Percentiles rank a stretch among this genome's conserved stretches.
Conservation (phyloP, 352 stramenopile genomes). For the Stephanocyclus meneghinianus region DNA sequence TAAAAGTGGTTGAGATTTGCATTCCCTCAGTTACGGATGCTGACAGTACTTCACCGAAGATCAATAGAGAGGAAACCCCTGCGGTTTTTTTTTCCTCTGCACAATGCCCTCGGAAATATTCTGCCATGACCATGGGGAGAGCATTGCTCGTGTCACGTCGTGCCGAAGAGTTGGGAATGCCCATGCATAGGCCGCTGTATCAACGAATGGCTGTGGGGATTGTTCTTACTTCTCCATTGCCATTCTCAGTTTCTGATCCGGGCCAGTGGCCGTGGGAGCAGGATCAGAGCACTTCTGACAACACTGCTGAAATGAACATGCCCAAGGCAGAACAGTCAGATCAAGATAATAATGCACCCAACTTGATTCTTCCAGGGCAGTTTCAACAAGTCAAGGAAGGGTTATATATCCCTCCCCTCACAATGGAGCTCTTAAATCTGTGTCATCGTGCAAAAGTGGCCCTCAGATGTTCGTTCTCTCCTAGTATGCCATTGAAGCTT, state of each 20-base stretch:
- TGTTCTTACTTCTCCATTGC: conserved; percentile 26
- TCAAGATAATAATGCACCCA: background rate
- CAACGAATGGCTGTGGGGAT: conserved; percentile 40
- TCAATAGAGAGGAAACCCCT: background rate
- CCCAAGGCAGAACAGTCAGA: background rate
- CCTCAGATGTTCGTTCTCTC: conserved; percentile 15
- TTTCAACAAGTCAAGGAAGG: conserved; percentile 22
- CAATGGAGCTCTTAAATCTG: conserved; percentile 34
- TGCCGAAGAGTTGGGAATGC: conserved; percentile 45
- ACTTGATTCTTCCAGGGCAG: conserved; percentile 11
- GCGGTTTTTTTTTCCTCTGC: background rate
- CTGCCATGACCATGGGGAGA: conserved; percentile 26
- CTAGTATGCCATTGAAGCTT: conserved; percentile 13
- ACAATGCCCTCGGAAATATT: conserved; percentile 18
- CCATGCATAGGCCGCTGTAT: conserved; percentile 41
- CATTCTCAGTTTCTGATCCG: background rate
- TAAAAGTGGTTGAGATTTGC: conserved; percentile 29
- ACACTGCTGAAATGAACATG: background rate
- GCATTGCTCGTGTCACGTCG: conserved; percentile 40
- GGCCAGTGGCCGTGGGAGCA: conserved; percentile 3
- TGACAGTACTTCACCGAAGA: background rate
- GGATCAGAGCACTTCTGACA: background rate
- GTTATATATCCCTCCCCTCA: conserved; percentile 3
- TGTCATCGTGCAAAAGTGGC: conserved; percentile 16
- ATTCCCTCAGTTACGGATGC: conserved; percentile 11